These are phyloP conservation scores for Nicotiana rustica DNA, from an alignment of 305 asterid genomes.

Conservation along the genomic window DNA sequence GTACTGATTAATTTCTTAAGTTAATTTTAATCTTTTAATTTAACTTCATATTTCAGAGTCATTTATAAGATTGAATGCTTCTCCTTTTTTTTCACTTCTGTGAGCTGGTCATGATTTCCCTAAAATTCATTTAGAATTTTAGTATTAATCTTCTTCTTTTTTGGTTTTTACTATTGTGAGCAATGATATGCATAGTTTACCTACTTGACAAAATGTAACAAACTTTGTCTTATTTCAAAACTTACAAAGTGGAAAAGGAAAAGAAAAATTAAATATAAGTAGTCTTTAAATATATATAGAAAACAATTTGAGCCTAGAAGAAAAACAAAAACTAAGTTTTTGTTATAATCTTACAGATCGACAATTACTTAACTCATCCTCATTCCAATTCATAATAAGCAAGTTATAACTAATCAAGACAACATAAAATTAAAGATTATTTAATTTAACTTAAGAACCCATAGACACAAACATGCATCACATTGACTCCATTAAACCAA, in stretches of 20 bases:
- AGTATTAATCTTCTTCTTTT: not conserved
- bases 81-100: not conserved
- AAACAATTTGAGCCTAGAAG: not conserved
- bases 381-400: not conserved
- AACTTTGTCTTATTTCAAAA: constrained; percentile 13
- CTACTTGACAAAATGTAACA: not conserved
- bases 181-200: not conserved
- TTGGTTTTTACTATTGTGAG: not conserved
- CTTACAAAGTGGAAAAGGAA: not conserved
- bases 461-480: not conserved
- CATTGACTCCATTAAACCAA: not conserved
- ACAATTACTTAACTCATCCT: not conserved
- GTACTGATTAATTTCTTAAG: not conserved
- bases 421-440: not conserved
- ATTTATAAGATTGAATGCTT: not conserved
- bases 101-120: not conserved
- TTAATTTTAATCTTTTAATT: too few relatives aligned
- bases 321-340: too few relatives aligned
- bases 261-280: too few relatives aligned
- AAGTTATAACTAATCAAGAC: not conserved
- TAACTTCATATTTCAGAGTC: not conserved
- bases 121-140: not conserved
- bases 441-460: not conserved
- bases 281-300: not conserved
- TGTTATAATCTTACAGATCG: too few relatives aligned